Evolutionary conservation across 2,329 filamentous ascomycete genomes (phyloP), one percentile per base, ranked within the genome.

Genomic region (Drechslerella stenobrocha): DNA sequence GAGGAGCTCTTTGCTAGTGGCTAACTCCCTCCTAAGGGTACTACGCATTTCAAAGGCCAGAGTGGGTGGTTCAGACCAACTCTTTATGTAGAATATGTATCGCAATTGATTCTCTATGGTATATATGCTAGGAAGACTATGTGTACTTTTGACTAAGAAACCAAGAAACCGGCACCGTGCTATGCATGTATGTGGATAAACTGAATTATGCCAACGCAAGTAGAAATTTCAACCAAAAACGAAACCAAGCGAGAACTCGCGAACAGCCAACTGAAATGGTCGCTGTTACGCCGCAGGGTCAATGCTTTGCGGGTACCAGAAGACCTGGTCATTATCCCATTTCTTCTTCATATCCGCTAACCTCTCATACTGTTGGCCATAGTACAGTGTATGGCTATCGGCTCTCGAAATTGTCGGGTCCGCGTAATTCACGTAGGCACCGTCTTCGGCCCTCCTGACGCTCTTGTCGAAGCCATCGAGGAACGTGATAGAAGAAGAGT

Each of bases 221-320:
- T n/a, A n/a, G n/a, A 37, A 9, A 13, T 37, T 37, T 37, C 4
- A 37, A 3, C 34, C 34, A 37, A 37, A 5, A 13, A 37, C 3
- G 15, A 5, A 9, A 37, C 34, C 13, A 37, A 13, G 11, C 11
- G 34, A 13, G 6, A 13, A 37, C 18, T 20, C 3, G 22, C 15
- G 15, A 45, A 7, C 11, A 45, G 18, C 5, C 9, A 37, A 37
- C 13, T 20, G 22, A 47, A 26, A 5, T 11, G 20, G 28, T 56
- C 28, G n/a, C n/a, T n/a, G n/a, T n/a, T n/a, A 65, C 3, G 22
- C 18, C 1, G 63, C 63, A n/a, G 63, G 63, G 26, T 69, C 56
- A 37, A 69, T 69, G 40, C 64, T 63, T 15, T 69, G 64, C 11
- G 64, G 64, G 40, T 69, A 69, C 56, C 58, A 69, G 35, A 69